Evolutionary conservation across 768 basidiomycete genomes (phyloP), one percentile per base, ranked within the genome.

Genomic region (Tremella mesenterica): DNA sequence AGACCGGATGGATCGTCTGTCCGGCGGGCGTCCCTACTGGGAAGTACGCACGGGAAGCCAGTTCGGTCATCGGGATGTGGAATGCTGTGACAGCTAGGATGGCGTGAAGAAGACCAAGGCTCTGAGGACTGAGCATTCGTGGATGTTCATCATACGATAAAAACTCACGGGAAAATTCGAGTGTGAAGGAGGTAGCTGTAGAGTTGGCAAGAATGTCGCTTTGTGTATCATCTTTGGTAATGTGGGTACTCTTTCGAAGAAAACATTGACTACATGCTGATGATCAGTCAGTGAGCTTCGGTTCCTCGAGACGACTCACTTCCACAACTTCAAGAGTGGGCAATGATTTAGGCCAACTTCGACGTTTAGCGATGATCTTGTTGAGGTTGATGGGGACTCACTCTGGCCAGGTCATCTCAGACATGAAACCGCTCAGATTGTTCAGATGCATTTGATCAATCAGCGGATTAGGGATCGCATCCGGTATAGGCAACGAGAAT

Each of bases 161-260:
- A 43, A 4, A 67, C 66, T 50, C 46, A 66, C 64, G 2, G 67
- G 67, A 38, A 69, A 69, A 5, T 59, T 39, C 14, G 48, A 47
- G 47, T 69, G 64, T 2, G 51, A 50, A 12, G 67, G 67, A 5
- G 67, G 67, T 14, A 63, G 50, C 23, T 56, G 53, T 6, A 69
- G 49, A 7, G 44, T 52, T 7, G 39, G 43, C 50, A 62, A 23
- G 34, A 69, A 59, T 13, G 59, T 50, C 5, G 55, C 20, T 30
- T 52, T 48, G 45, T 63, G 59, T 1, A 69, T 12, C 67, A 69
- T 66, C 36, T 57, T 58, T 10, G 64, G 58, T 6, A 62, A 36
- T 1, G 61, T 59, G 4, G 64, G 60, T 1, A 69, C 48, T 44
- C 61, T 64, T 27, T 66, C 64, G 47, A 66, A 69, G 54, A 69